phyloP scores from a whole-genome alignment of 2,329 filamentous ascomycete species.

The Ploettnerulaceae sp. region DNA sequence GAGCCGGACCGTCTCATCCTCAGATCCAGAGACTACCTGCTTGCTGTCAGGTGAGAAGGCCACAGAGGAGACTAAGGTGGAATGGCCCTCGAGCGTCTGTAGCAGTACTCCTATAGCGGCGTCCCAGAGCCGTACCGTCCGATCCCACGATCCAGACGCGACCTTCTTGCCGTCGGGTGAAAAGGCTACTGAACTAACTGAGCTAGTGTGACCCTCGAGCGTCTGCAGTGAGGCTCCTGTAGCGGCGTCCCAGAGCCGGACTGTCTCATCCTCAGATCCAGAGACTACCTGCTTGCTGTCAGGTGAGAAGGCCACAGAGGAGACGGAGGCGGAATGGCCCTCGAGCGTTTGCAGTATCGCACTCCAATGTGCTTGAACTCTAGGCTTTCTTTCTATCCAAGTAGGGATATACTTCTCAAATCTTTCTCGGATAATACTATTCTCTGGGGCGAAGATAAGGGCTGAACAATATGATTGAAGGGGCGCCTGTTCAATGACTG shows the following conservation, averaged over 20 bases:
- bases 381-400: constrained; percentile 20
- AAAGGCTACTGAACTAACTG: constrained; percentile 15
- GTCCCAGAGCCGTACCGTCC: constrained; percentile 8
- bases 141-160: constrained; percentile 8
- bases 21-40: constrained; percentile 8
- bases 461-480: constrained; percentile 35
- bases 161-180: constrained; percentile 14
- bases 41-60: constrained; percentile 13
- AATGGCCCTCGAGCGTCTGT: background rate
- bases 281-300: constrained; percentile 10
- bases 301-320: constrained; percentile 18
- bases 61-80: background rate
- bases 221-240: constrained; percentile 11
- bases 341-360: constrained; percentile 13
- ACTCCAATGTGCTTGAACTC: constrained; percentile 18
- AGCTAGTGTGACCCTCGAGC: constrained; percentile 15
- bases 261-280: constrained; percentile 9
- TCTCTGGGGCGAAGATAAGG: constrained; percentile 33
- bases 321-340: constrained; percentile 14
- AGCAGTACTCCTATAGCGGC: background rate
- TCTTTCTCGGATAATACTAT: constrained; percentile 29
- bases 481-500: constrained; percentile 29
- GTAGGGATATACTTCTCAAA: constrained; percentile 17
- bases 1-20: constrained; percentile 8
- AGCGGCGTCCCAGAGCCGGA: constrained; percentile 12